Percentiles rank a stretch among this genome's conserved stretches.
Conservation (phyloP, 2,329 filamentous ascomycete genomes). For the Cryoendolithus antarcticus region DNA sequence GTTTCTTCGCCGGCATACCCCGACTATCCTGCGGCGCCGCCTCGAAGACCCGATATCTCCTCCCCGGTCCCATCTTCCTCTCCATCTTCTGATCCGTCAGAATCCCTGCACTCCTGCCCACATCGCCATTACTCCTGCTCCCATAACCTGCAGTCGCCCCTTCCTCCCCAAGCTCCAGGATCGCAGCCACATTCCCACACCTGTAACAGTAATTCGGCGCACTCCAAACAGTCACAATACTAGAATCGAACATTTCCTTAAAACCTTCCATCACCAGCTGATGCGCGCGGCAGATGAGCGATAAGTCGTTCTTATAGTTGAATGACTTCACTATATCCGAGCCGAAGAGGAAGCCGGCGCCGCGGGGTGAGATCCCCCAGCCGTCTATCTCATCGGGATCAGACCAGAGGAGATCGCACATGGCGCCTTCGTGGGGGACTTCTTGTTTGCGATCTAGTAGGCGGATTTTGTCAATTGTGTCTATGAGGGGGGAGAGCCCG, state of each 20-base stretch:
- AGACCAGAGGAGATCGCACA: conserved; percentile 97
- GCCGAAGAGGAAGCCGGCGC: conserved; percentile 90
- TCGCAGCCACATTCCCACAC: conserved; percentile 60
- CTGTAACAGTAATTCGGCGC: conserved; percentile 29
- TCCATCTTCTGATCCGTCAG: conserved; percentile 31
- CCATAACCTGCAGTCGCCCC: conserved; percentile 40
- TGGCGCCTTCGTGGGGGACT: conserved; percentile 94
- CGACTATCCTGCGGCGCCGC: conserved; percentile 90
- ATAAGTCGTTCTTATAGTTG: conserved; percentile 87
- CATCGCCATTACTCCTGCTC: conserved; percentile 54
- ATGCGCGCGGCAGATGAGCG: conserved; percentile 83
- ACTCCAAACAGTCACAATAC: conserved; percentile 88
- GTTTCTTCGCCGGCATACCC: conserved; percentile 98
- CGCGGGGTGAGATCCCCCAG: conserved; percentile 87
- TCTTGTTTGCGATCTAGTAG: conserved; percentile 94
- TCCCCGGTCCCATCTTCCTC: conserved; percentile 56
- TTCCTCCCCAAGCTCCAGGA: conserved; percentile 85
- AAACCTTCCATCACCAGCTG: conserved; percentile 99
- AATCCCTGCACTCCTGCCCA: conserved; percentile 33
- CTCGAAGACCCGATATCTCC: conserved; percentile 89
- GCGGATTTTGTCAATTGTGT: conserved; percentile 89
- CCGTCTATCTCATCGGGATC: conserved; percentile 97
- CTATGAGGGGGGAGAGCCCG: conserved; percentile 79
- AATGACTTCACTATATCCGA: conserved; percentile 92
- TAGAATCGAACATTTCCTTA: conserved; percentile 96